A percentile compares a stretch with the other conserved stretches of the same genome.
phyloP scores from a whole-genome alignment of 2,329 filamentous ascomycete genomes.

The Ophiostoma novo-ulmi region DNA sequence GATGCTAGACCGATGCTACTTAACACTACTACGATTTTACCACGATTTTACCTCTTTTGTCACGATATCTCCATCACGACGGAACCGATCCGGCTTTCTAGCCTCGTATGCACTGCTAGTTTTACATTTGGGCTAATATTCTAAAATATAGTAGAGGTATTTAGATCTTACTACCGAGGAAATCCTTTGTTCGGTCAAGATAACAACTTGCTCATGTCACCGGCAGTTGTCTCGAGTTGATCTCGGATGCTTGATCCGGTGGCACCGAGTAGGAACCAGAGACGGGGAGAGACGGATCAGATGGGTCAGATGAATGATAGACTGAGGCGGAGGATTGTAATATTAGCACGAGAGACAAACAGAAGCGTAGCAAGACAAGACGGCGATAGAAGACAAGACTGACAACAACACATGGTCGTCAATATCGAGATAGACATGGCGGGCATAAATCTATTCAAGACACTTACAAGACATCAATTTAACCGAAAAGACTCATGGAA shows the following conservation, averaged over 20 bases:
- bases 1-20: neutral
- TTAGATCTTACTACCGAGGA: too few species aligned
- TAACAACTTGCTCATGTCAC: slow-evolving; percentile 10
- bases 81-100: neutral
- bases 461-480: neutral
- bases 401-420: neutral
- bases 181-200: neutral
- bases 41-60: neutral
- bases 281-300: neutral
- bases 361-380: neutral
- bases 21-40: neutral
- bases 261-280: neutral
- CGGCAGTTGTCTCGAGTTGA: neutral
- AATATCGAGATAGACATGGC: neutral
- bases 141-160: too few species aligned
- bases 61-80: neutral
- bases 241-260: slow-evolving; percentile 4
- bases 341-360: neutral
- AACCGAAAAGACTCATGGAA: neutral
- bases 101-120: neutral
- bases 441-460: neutral
- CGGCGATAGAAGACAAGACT: neutral
- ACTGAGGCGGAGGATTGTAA: too few species aligned
- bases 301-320: neutral
- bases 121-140: neutral